phyloP scores from a whole-genome alignment of 805 yeast genomes.

The Candida taoyuanica region DNA sequence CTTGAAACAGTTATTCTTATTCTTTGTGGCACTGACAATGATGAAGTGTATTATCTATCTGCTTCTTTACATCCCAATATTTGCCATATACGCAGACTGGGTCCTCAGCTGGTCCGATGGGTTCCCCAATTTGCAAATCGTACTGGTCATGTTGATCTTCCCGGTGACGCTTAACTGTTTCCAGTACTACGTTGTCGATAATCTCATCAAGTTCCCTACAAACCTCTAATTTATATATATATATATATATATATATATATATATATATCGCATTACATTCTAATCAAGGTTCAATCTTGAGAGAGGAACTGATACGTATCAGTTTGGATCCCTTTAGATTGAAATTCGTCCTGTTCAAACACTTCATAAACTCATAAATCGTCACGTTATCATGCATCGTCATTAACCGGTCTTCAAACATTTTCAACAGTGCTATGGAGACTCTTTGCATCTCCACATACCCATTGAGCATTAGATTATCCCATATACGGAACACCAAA shows the following conservation, averaged over 20 bases:
- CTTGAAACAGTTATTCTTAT: constrained; percentile 65
- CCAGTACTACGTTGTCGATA: constrained; percentile 70
- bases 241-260: background rate
- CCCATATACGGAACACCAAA: constrained; percentile 48
- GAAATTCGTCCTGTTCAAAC: constrained; percentile 25
- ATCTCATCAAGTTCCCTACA: constrained; percentile 57
- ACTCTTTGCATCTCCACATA: constrained; percentile 33
- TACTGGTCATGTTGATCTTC: constrained; percentile 79
- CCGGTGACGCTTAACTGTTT: constrained; percentile 71
- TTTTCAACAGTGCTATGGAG: constrained; percentile 34
- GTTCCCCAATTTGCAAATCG: constrained; percentile 78
- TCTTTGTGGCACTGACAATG: constrained; percentile 53
- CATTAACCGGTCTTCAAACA: constrained; percentile 32
- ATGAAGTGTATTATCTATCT: constrained; percentile 62
- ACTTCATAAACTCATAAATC: constrained; percentile 34
- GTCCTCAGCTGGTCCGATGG: constrained; percentile 79
- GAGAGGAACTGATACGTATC: constrained; percentile 16
- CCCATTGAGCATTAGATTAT: constrained; percentile 39
- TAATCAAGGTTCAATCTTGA: constrained; percentile 5
- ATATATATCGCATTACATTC: background rate
- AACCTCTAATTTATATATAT: background rate
- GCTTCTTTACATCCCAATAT: constrained; percentile 57
- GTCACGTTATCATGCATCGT: constrained; percentile 27
- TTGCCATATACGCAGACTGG: constrained; percentile 68
- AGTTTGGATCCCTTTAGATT: constrained; percentile 25